Percentiles rank a stretch among this genome's conserved stretches.
These are phyloP conservation scores for Rubus parviflorus DNA, from an alignment of 306 rosid species.

Conservation along the genomic window DNA sequence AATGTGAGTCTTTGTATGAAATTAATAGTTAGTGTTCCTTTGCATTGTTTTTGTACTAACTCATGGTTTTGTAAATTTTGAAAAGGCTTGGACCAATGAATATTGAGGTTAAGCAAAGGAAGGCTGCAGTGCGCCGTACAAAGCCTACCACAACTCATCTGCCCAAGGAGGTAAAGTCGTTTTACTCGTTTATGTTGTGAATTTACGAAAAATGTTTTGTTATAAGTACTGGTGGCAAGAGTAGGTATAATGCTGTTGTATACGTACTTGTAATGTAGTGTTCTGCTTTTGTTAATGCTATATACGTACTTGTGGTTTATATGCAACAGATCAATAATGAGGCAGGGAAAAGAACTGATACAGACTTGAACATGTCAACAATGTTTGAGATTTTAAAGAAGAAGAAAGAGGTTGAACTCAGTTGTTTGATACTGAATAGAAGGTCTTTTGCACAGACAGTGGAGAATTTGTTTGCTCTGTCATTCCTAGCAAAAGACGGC, in stretches of 20 bases:
- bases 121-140: slow-evolving; percentile 21
- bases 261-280: not conserved
- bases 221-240: not conserved
- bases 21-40: not conserved
- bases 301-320: slow-evolving; percentile 13
- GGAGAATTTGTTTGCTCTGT: slow-evolving; percentile 70
- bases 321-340: slow-evolving; percentile 47
- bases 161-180: slow-evolving; percentile 54
- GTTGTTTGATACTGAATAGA: slow-evolving; percentile 55
- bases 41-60: not conserved
- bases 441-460: slow-evolving; percentile 68
- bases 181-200: not conserved
- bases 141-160: slow-evolving; percentile 39
- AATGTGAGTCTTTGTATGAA: slow-evolving; percentile 43
- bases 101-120: slow-evolving; percentile 52
- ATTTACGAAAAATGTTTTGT: not conserved
- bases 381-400: slow-evolving; percentile 59
- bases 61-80: not conserved
- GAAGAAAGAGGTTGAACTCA: slow-evolving; percentile 44
- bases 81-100: slow-evolving; percentile 78
- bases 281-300: not conserved
- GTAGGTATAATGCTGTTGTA: not conserved
- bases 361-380: slow-evolving; percentile 61
- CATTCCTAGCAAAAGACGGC: slow-evolving; percentile 78
- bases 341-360: slow-evolving; percentile 50